Evolutionary conservation across 306 rosid genomes (phyloP), one percentile per base, ranked within the genome.

Genomic region (Herpetospermum pedunculosum): DNA sequence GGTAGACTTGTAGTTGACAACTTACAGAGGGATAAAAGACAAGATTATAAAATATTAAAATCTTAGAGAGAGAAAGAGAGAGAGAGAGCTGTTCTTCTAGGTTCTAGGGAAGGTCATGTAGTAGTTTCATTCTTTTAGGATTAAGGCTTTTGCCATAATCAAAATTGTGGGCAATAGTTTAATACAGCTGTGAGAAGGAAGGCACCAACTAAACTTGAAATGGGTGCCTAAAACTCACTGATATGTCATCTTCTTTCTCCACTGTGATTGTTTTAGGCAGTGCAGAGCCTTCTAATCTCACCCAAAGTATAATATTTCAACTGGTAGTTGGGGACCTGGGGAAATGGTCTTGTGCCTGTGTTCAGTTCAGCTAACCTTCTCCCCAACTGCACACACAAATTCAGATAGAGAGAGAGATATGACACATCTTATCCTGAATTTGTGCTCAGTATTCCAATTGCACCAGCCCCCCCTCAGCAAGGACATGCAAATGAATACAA

Each of bases 1-100:
- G 70, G 74, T 58, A 74, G 77, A 74, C 77, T 74, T 74, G 71
- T 74, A 74, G 77, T 74, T 74, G 77, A 74, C 77, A 53, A 54
- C 77, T 54, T 73, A 53, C 52, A 73, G 43, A 47, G 50, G 43
- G 69, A 53, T 50, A 72, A 35, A 54, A 72, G 76, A 72, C 62
- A 49, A 50, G 62, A 30, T 50, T 53, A n/a, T n/a, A 72, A 11
- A 69, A 69, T 69, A 69, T 69, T 44, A 19, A 43, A 69, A 44
- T 44, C 50, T 47, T 38, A 13, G 54, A 41, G 73, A 68, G 54
- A 41, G 73, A 68, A 0, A 26, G 38, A 67, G 18, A 29, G 35
- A 69, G 55, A 44, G 73, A 70, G 58, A 70, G 38, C 25, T 6
- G 34, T 69, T 41, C 15, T 69, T 41, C 15, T 69, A 5, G 40